Evolutionary conservation across 1,139 yeast genomes (phyloP), one percentile per base, ranked within the genome.

Genomic region (Protomyces arabidopsidicola): DNA sequence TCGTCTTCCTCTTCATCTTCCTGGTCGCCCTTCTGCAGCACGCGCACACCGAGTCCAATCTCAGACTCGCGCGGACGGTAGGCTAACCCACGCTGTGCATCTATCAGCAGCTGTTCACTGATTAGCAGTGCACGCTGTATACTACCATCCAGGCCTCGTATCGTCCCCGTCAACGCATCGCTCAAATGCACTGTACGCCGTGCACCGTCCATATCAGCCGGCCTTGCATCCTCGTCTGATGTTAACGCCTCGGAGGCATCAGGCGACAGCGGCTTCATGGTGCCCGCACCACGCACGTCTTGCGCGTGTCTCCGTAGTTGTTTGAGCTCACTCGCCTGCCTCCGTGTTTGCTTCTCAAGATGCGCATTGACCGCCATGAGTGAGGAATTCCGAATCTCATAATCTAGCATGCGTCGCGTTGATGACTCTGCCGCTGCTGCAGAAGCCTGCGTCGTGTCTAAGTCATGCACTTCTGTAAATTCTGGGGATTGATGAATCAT

Each of bases 311-410:
- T 42, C 10, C 65, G 60, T 34, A 68, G 56, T 35, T 54, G 64
- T 20, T 68, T 58, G 34, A 68, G 55, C 45, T 68, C 70, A 9
- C 65, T 55, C 35, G 50, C 58, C 48, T 68, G 70, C 9, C 57
- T 45, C 2, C 67, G 65, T 52, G 68, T 57, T 57, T 67, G 67
- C 20, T 63, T 62, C 45, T 68, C 70, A 5, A 68, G 66, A 10
- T 66, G 66, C n/a, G 65, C 64, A 60, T 68, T 68, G 18, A 68
- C 62, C 5, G 70, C 65, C 53, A 67, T 55, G 22, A 68, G 61
- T 8, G 68, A 67, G n/a, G 70, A 63, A 39, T 68, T 68, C 20
- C 70, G 68, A 14, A 68, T 68, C 45, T 68, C 70, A 5, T 68
- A 60, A 48, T 68, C 70, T 36, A 68, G 65, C 18, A 68, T 67